A percentile compares a stretch with the other conserved stretches of the same genome.
Evolutionary conservation across 768 basidiomycete genomes (phyloP).

Genomic region (Leccinellum rugosiceps): DNA sequence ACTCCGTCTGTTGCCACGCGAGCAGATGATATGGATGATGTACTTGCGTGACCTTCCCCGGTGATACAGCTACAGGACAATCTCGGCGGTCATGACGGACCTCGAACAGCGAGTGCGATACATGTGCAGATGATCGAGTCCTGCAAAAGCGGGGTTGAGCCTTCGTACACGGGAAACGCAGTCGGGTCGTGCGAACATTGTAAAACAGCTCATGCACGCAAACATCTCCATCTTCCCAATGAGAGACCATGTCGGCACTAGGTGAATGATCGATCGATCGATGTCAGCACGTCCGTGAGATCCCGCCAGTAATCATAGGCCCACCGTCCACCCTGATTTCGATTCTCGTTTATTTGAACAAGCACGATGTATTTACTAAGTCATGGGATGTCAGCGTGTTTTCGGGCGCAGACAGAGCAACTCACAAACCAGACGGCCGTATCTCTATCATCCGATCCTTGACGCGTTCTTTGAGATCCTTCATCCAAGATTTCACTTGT

Average conservation of each 20-base stretch:
- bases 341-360: conserved; percentile 81
- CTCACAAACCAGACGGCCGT: conserved; percentile 79
- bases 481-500: conserved; percentile 70
- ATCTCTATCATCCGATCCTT: conserved; percentile 87
- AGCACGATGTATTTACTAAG: conserved; percentile 85
- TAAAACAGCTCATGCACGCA: conserved; percentile 76
- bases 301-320: conserved; percentile 18
- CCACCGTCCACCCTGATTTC: conserved; percentile 81
- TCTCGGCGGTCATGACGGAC: conserved; percentile 28
- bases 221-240: conserved; percentile 84
- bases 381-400: conserved; percentile 16
- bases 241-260: conserved; percentile 79
- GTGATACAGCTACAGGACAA: conserved; percentile 24
- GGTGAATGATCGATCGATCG: not conserved
- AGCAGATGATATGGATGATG: conserved; percentile 17
- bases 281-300: conserved; percentile 6
- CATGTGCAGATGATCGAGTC: conserved; percentile 69
- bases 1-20: conserved; percentile 17
- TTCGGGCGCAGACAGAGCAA: conserved; percentile 13
- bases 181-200: conserved; percentile 52
- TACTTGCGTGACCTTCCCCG: conserved; percentile 19
- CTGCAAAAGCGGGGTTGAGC: conserved; percentile 37
- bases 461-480: conserved; percentile 79
- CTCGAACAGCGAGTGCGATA: conserved; percentile 59
- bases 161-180: conserved; percentile 4